Percentiles rank a stretch among this genome's conserved stretches.
phyloP scores from a whole-genome alignment of 306 rosid genomes.

The Vigna hirtella region DNA sequence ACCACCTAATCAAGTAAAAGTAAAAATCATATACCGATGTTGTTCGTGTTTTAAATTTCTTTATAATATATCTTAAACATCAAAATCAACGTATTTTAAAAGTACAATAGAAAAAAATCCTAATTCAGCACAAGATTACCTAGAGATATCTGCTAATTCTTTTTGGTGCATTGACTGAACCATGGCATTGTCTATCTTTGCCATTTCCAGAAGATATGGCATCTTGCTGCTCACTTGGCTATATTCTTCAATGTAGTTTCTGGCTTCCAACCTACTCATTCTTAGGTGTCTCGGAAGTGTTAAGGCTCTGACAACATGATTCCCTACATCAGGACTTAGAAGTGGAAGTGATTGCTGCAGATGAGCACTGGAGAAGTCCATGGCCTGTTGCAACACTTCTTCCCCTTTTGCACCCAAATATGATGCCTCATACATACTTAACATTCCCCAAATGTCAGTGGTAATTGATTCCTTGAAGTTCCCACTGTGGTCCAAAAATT shows the following conservation, averaged over 20 bases:
- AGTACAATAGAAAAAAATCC: too few species aligned
- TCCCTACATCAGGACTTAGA: slow-evolving; percentile 19
- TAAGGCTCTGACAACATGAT: slow-evolving; percentile 26
- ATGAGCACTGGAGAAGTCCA: slow-evolving; percentile 47
- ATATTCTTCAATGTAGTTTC: slow-evolving; percentile 47
- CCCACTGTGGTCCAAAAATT: slow-evolving; percentile 43
- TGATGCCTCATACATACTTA: slow-evolving; percentile 55
- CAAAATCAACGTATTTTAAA: too few species aligned
- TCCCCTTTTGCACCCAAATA: slow-evolving; percentile 47
- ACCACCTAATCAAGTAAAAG: slow-evolving; percentile 53
- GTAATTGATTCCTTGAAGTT: slow-evolving; percentile 47
- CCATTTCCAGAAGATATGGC: slow-evolving; percentile 43
- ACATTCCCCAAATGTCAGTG: slow-evolving; percentile 48
- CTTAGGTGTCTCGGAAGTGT: slow-evolving; percentile 53
- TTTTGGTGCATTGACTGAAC: slow-evolving; percentile 49
- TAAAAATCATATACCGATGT: neutral
- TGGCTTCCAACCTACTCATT: slow-evolving; percentile 54
- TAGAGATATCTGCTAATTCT: slow-evolving; percentile 51
- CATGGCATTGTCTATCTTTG: slow-evolving; percentile 46
- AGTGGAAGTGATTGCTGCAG: slow-evolving; percentile 35
- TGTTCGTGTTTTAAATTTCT: too few species aligned
- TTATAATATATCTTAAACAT: too few species aligned
- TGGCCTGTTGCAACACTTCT: slow-evolving; percentile 40
- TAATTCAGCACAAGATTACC: slow-evolving; percentile 35
- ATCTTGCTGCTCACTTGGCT: slow-evolving; percentile 8